Percentiles rank a stretch among this genome's conserved stretches.
Conservation (phyloP, 805 yeast genomes). For the Lipomyces sp. region DNA sequence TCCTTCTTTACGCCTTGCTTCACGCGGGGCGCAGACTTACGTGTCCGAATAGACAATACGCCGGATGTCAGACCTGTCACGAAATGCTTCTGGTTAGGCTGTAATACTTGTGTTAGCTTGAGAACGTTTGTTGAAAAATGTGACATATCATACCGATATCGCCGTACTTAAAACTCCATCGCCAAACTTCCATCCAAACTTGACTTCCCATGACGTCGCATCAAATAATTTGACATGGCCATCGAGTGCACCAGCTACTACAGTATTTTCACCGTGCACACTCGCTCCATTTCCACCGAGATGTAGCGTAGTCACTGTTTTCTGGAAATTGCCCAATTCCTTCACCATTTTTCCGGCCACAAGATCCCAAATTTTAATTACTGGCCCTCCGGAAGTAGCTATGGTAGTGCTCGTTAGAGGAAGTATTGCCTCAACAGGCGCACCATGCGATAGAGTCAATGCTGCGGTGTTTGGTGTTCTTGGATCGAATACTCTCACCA, state of each 20-base stretch:
- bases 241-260: constrained; percentile 90
- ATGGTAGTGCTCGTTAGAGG: constrained; percentile 69
- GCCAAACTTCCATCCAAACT: constrained; percentile 96
- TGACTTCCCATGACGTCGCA: constrained; percentile 70
- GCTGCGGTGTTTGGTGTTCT: constrained; percentile 56
- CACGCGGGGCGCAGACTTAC: constrained; percentile 63
- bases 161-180: constrained; percentile 89
- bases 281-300: constrained; percentile 19
- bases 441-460: constrained; percentile 62
- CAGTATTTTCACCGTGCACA: constrained; percentile 51
- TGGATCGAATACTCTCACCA: constrained; percentile 78
- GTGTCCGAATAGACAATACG: constrained; percentile 79
- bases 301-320: constrained; percentile 55
- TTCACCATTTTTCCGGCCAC: constrained; percentile 67
- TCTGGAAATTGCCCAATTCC: constrained; percentile 82
- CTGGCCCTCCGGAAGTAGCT: constrained; percentile 78
- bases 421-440: constrained; percentile 82
- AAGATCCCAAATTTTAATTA: constrained; percentile 88
- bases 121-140: background rate
- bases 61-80: constrained; percentile 93
- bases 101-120: constrained; percentile 38
- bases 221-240: constrained; percentile 97
- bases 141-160: constrained; percentile 8
- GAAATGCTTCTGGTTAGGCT: constrained; percentile 83
- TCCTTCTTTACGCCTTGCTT: constrained; percentile 47